Percentiles rank a stretch among this genome's conserved stretches.
Conservation (phyloP, 176 grass and related monocot species). For the Eleusine indica region DNA sequence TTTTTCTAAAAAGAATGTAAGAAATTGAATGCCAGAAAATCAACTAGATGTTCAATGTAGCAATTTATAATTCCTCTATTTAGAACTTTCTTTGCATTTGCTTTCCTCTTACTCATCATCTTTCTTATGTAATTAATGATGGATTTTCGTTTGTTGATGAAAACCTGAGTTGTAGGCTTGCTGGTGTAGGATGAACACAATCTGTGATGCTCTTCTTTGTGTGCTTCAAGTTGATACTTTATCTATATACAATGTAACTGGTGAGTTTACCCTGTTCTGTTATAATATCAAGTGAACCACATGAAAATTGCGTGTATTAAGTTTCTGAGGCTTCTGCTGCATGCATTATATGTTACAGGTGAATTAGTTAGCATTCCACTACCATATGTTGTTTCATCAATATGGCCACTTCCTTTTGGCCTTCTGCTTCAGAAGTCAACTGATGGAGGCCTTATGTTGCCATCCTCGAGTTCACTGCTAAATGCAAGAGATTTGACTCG, state of each 20-base stretch:
- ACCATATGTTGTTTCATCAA: slow-evolving; percentile 80
- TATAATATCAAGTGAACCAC: neutral
- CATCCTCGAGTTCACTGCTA: slow-evolving; percentile 64
- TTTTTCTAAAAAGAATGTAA: neutral
- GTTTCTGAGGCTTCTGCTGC: slow-evolving; percentile 16
- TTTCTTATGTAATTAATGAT: slow-evolving; percentile 35
- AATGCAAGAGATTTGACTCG: slow-evolving; percentile 71
- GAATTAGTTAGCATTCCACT: slow-evolving; percentile 76
- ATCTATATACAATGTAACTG: slow-evolving; percentile 78
- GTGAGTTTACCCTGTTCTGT: slow-evolving; percentile 43
- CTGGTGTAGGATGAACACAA: slow-evolving; percentile 86
- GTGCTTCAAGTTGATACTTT: slow-evolving; percentile 86
- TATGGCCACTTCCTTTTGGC: slow-evolving; percentile 83
- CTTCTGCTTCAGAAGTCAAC: slow-evolving; percentile 82
- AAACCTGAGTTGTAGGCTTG: slow-evolving; percentile 63
- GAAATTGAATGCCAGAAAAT: neutral
- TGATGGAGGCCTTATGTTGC: slow-evolving; percentile 70
- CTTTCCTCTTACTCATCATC: slow-evolving; percentile 1
- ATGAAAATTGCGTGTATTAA: slow-evolving; percentile 17
- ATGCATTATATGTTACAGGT: slow-evolving; percentile 55
- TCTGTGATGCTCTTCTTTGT: slow-evolving; percentile 82
- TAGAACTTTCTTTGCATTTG: neutral
- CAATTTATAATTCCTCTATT: neutral
- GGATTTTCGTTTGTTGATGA: slow-evolving; percentile 29
- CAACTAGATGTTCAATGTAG: neutral